Base-by-base conservation (phyloP, 805 yeast species). In the Candida germanica region DNA sequence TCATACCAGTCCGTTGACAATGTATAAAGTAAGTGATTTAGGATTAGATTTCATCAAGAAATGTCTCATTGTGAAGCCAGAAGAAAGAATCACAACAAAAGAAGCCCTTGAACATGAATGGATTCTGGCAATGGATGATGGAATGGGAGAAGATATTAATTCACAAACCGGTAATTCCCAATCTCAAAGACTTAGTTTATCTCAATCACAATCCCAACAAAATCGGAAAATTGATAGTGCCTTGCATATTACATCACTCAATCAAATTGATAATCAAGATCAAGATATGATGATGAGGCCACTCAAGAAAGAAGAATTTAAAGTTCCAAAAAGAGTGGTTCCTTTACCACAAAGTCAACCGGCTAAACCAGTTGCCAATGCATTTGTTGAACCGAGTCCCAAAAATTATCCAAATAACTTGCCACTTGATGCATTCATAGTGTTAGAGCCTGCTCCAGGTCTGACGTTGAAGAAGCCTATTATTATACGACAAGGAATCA, bases 81-180 rank as follows among this genome's bases (percentile, higher is more conserved):
- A 70, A 23, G 56, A 72, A 26, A 71, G 98, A 42, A 71, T 85
- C 13, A 77, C 82, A 13, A 96, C 98, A 0, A 65, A 66, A 5
- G 77, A 75, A 37, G 97, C 97, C 0, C 66, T 91, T 30, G 55
- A 65, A 13, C 95, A 87, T 54, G 82, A 83, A 3, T 93, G 98
- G 98, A 66, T 91, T n/a, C 56, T 46, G 13, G 68, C 25, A 14
- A 32, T 39, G 15, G 43, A 39, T 29, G 43, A 51, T 11, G 58
- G 50, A 13, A 48, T 50, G 38, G 50, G 43, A 30, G 51, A 16
- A 47, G 35, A 30, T 11, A 23, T 26, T 5, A 27, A 26, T 11
- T 33, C 34, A 3, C 36, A 28, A n/a, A 17, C 31, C 6, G 26
- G 26, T 17, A 15, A 15, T 11, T 33, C 38, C 7, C 39, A 47